Evolutionary conservation across 192 early-diverging fungal species (phyloP), one percentile per base, ranked within the genome.

Genomic region (Coemansia umbellata): DNA sequence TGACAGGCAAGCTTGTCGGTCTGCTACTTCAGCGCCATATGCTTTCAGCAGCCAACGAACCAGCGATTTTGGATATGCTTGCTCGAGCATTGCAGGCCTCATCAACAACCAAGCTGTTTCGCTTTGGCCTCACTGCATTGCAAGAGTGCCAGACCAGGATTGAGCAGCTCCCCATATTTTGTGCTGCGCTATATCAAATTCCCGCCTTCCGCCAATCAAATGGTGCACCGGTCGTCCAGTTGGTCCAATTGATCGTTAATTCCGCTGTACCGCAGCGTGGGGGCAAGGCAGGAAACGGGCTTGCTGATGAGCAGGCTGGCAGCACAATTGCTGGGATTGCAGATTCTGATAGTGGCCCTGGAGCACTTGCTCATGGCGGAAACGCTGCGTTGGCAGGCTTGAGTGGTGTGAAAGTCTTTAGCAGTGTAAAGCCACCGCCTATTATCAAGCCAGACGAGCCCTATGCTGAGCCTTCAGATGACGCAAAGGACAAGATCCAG

Each of bases 1-100:
- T 97, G 19, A 97, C 95, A 0, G 88, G 89, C 39, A 79, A 88
- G 22, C 80, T 99, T 17, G 94, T 99, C 68, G 97, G 97, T 5
- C 77, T 83, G 9, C 59, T 97, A 48, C 87, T 99, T 36, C 93
- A 94, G 69, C 82, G 90, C 47, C 90, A 94, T 31, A 74, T 97
- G 44, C 86, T 96, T 5, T 83, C 87, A 0, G 85, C 85, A 11
- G 76, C 82, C 21, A 84, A 86, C 19, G 82, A 95, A 26, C 88
- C 89, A n/a, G 82, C 85, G 24, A 92, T 94, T 9, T 67, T 99
- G n/a, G 87, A 89, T 8, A 92, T 87, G 79, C 86, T 97, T 4
- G 63, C 97, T 15, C 89, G 92, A 44, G 88, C 94, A 0, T 76
- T 97, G 35, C 84, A 91, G 23, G 87, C 85, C 26, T 79, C 90